Evolutionary conservation across 306 rosid genomes (phyloP), one percentile per base, ranked within the genome.

Genomic region (Acacia crassicarpa): DNA sequence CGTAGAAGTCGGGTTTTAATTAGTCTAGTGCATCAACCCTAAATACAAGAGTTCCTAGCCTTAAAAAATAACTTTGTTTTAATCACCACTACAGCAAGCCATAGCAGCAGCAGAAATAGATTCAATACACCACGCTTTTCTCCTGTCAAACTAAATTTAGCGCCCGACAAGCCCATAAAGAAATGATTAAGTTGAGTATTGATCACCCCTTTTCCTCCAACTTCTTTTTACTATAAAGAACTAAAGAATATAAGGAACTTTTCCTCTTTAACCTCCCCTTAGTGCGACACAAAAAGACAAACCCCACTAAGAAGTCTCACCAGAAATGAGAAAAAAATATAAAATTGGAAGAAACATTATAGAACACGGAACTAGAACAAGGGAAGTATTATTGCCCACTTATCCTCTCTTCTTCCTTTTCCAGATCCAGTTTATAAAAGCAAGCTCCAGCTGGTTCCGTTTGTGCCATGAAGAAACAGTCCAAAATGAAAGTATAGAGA

Each of bases 391-490:
- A 62, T 83, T 61, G 17, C n/a, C 83, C 83, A 83, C 79, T 79
- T 77, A 77, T 82, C 63, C 81, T 74, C 80, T 70, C 69, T 74
- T 81, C 75, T 74, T 32, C n/a, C 19, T 30, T 66, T 33, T 88
- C 79, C 83, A 87, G 93, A 94, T 91, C 94, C 91, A 88, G 76
- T 83, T 65, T 74, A 82, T 78, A 89, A 90, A 90, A 89, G 89
- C 79, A 84, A 82, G 79, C 78, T 58, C 84, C 90, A 87, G 86
- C 88, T 83, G 85, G 83, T 88, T 83, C 87, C 82, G 79, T 81
- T 80, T 76, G 51, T 68, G 81, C 62, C 78, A 71, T 61, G 76
- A 82, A 67, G 72, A 63, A 79, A 49, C 48, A 63, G 30, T 68
- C 75, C 54, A 44, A 84, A 40, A 67, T 10, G 77, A 75, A 79